Conservation (phyloP, 352 stramenopile genomes). For the Globisporangium mamillatum region DNA sequence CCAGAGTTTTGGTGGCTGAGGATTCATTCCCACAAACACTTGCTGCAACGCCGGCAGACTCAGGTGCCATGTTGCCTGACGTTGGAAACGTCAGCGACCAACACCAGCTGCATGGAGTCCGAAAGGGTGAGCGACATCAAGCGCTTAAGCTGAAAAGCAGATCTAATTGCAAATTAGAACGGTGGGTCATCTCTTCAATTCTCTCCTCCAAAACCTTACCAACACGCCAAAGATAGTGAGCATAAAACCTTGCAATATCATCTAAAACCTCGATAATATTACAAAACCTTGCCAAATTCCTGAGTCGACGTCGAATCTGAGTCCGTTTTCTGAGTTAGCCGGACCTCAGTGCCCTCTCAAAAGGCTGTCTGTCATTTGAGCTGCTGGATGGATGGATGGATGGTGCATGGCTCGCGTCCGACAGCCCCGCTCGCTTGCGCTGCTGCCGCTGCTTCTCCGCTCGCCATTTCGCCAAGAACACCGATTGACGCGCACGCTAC, state of each 20-base stretch:
- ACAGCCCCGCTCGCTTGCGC: constrained; percentile 1
- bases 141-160: neutral
- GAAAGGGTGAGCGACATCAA: neutral
- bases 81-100: constrained; percentile 10
- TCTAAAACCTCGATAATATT: neutral
- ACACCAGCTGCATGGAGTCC: constrained; percentile 1
- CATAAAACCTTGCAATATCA: neutral
- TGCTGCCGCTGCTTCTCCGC: neutral
- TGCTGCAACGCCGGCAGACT: constrained; percentile 11
- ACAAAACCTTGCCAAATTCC: constrained; percentile 6
- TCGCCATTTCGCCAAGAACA: constrained; percentile 16
- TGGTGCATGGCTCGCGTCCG: constrained; percentile 14
- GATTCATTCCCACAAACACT: constrained; percentile 3
- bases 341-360: neutral
- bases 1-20: neutral
- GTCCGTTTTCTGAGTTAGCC: constrained; percentile 3
- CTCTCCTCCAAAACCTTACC: neutral
- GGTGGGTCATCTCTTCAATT: neutral
- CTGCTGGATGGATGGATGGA: constrained; percentile 14
- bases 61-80: constrained; percentile 11
- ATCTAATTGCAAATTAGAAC: neutral
- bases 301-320: constrained; percentile 12
- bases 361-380: neutral
- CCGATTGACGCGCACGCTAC: neutral
- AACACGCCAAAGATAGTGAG: neutral